Conservation (phyloP, 768 basidiomycete genomes). For the Xerocomus potaroensis region DNA sequence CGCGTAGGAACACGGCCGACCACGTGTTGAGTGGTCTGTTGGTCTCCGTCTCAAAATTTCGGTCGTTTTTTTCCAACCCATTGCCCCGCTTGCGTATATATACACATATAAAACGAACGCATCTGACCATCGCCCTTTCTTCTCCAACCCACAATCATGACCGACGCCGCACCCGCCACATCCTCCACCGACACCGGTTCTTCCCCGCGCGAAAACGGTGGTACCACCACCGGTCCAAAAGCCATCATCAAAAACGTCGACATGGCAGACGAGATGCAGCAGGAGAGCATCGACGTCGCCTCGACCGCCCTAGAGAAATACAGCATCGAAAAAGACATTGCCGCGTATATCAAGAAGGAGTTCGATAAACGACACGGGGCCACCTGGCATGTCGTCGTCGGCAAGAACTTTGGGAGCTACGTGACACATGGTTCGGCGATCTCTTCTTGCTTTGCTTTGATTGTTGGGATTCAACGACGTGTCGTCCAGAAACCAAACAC, state of each 20-base stretch:
- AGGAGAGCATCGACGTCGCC: constrained; percentile 87
- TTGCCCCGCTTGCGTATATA: no score
- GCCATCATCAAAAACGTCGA: constrained; percentile 96
- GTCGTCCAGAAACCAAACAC: constrained; percentile 92
- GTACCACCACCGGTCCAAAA: constrained; percentile 53
- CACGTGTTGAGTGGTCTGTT: no score
- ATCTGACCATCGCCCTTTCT: no score
- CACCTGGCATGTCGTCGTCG: constrained; percentile 98
- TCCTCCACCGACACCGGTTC: constrained; percentile 51
- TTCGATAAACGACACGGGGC: constrained; percentile 89
- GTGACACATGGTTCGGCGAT: constrained; percentile 85
- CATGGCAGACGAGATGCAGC: constrained; percentile 96
- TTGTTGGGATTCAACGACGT: neutral
- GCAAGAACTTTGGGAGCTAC: constrained; percentile 98
- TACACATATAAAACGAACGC: no score
- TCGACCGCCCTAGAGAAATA: constrained; percentile 83
- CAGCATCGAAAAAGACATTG: constrained; percentile 97
- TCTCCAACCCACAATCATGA: constrained; percentile 35
- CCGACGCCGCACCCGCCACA: constrained; percentile 57
- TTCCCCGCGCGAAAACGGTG: constrained; percentile 35
- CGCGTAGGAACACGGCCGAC: no score
- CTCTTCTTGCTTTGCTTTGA: neutral
- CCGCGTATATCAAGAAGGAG: constrained; percentile 97
- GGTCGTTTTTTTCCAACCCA: no score
- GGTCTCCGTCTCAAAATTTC: no score